phyloP scores from a whole-genome alignment of 2,329 filamentous ascomycete species.

The Botrytis byssoidea region DNA sequence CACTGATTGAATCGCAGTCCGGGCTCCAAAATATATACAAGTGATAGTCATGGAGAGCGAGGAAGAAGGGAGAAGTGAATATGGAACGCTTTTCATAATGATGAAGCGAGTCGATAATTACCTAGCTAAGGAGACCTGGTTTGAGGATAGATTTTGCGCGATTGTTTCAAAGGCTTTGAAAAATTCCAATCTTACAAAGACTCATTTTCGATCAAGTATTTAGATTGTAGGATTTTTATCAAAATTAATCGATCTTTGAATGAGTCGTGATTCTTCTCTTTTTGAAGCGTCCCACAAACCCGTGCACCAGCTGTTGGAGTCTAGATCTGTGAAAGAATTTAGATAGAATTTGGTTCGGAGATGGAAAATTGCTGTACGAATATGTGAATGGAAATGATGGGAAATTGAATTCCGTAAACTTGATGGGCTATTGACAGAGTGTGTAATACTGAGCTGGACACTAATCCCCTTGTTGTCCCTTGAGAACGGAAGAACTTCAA shows the following conservation, averaged over 20 bases:
- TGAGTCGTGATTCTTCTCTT: not conserved
- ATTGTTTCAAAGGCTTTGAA: not conserved
- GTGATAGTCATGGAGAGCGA: not conserved
- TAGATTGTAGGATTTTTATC: not conserved
- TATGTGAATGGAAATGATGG: not conserved
- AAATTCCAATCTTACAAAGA: not conserved
- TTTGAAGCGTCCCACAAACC: not conserved
- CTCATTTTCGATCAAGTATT: not conserved
- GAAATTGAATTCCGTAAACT: not conserved
- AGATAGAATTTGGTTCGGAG: not conserved
- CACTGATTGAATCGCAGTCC: not conserved
- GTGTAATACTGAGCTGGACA: not conserved
- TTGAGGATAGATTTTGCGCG: not conserved
- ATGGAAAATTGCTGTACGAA: not conserved
- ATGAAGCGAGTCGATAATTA: not conserved
- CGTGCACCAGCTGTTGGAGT: not conserved
- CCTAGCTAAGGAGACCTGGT: not conserved
- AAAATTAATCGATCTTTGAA: not conserved
- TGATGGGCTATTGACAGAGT: not conserved
- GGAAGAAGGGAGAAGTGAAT: not conserved
- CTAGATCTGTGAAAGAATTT: not conserved
- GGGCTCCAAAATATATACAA: not conserved
- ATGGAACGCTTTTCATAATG: not conserved
- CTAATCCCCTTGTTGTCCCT: not conserved
- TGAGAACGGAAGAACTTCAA: not conserved